These are phyloP conservation scores for Aquilaria malaccensis DNA, from an alignment of 345 rosid genomes.

Conservation along the genomic window DNA sequence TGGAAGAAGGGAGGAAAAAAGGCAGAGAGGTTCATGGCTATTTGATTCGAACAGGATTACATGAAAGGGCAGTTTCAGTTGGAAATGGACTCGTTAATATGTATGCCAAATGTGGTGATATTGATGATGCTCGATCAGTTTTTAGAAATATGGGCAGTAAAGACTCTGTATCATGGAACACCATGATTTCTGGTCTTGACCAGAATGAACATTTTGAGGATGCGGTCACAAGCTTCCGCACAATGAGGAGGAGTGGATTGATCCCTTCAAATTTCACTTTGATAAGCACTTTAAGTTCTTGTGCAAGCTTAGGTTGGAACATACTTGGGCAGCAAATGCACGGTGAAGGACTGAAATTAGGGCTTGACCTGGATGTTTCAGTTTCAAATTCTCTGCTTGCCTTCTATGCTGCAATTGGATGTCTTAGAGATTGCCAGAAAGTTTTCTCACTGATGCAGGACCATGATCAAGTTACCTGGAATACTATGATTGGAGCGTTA, in stretches of 20 bases:
- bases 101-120: constrained; percentile 78
- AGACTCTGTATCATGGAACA: constrained; percentile 90
- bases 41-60: constrained; percentile 48
- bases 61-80: constrained; percentile 37
- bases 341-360: constrained; percentile 56
- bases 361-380: constrained; percentile 72
- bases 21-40: constrained; percentile 85
- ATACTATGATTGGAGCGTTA: constrained; percentile 71
- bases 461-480: constrained; percentile 89
- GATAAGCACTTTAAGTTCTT: constrained; percentile 81
- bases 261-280: constrained; percentile 55
- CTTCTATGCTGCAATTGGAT: constrained; percentile 55
- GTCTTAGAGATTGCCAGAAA: constrained; percentile 39
- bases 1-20: constrained; percentile 54
- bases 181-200: constrained; percentile 82
- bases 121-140: constrained; percentile 47
- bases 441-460: constrained; percentile 62
- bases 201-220: constrained; percentile 66
- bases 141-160: constrained; percentile 49
- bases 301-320: constrained; percentile 69
- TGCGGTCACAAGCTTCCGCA: constrained; percentile 38
- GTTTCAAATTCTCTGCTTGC: constrained; percentile 85
- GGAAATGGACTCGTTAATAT: constrained; percentile 83
- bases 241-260: constrained; percentile 52
- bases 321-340: constrained; percentile 61